Conservation (phyloP, 2,329 filamentous ascomycete species). For the Diaporthe capsici region DNA sequence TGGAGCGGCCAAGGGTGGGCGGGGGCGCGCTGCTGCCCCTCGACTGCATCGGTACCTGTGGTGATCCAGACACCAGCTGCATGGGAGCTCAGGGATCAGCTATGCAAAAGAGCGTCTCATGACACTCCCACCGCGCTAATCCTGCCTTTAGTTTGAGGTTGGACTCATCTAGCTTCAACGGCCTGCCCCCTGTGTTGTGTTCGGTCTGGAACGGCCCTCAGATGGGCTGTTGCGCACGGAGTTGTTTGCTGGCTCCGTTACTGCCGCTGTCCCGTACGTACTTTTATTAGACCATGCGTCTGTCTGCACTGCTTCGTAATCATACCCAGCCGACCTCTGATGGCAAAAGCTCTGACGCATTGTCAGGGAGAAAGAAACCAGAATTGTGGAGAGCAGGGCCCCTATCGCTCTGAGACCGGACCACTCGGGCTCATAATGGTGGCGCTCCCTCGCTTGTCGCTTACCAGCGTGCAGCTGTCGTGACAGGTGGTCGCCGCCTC, state of each 20-base stretch:
- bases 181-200: constrained; percentile 26
- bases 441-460: constrained; percentile 36
- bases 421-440: constrained; percentile 2
- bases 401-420: constrained; percentile 7
- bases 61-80: constrained; percentile 30
- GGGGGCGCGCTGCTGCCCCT: constrained; percentile 11
- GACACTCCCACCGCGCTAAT: constrained; percentile 39
- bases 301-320: neutral
- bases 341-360: neutral
- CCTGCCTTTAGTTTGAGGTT: constrained; percentile 41
- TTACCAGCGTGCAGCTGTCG: constrained; percentile 23
- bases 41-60: constrained; percentile 35
- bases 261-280: neutral
- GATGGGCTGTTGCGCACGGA: constrained; percentile 5
- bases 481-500: constrained; percentile 34
- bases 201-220: constrained; percentile 11
- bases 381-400: neutral
- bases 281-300: neutral
- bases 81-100: constrained; percentile 42
- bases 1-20: constrained; percentile 30
- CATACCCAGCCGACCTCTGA: neutral
- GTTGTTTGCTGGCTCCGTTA: neutral
- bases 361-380: neutral
- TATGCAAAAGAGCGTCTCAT: constrained; percentile 40
- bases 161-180: constrained; percentile 41